Evolutionary conservation across 805 yeast genomes (phyloP).

Genomic region (Candida insectalens): DNA sequence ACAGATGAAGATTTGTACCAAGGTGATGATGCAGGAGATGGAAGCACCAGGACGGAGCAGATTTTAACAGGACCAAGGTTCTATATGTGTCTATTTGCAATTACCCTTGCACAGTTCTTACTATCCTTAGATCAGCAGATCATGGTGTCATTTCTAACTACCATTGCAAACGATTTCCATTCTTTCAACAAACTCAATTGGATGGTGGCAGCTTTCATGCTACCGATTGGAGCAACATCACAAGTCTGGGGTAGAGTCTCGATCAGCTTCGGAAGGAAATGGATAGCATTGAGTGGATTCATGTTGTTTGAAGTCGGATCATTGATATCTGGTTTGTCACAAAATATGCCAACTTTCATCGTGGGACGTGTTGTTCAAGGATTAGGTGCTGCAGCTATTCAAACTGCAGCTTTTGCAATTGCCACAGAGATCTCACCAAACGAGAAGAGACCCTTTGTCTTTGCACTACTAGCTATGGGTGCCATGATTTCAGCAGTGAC

Average conservation of each 20-base stretch:
- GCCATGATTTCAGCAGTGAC: conserved; percentile 42
- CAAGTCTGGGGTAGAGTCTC: conserved; percentile 50
- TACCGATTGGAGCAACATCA: conserved; percentile 45
- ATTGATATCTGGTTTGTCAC: conserved; percentile 44
- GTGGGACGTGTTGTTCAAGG: conserved; percentile 70
- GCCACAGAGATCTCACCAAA: conserved; percentile 45
- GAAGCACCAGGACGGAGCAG: conserved; percentile 23
- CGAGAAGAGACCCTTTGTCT: conserved; percentile 27
- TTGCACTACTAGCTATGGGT: conserved; percentile 32
- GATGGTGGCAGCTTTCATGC: conserved; percentile 45
- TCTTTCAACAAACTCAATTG: conserved; percentile 36
- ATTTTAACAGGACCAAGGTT: conserved; percentile 15
- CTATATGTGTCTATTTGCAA: conserved; percentile 3
- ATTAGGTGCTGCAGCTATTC: conserved; percentile 68
- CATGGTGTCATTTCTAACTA: conserved; percentile 40
- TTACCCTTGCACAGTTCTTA: conserved; percentile 2
- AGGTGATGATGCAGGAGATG: conserved; percentile 33
- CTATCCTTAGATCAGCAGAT: conserved; percentile 52
- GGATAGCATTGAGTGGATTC: conserved; percentile 35
- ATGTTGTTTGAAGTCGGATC: conserved; percentile 55
- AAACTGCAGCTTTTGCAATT: conserved; percentile 46
- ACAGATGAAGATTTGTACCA: no score
- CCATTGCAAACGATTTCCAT: conserved; percentile 34
- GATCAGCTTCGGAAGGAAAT: conserved; percentile 46
- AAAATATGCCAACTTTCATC: conserved; percentile 46